Conservation (phyloP, 139 green algal species). For the Nannochloris sp. region DNA sequence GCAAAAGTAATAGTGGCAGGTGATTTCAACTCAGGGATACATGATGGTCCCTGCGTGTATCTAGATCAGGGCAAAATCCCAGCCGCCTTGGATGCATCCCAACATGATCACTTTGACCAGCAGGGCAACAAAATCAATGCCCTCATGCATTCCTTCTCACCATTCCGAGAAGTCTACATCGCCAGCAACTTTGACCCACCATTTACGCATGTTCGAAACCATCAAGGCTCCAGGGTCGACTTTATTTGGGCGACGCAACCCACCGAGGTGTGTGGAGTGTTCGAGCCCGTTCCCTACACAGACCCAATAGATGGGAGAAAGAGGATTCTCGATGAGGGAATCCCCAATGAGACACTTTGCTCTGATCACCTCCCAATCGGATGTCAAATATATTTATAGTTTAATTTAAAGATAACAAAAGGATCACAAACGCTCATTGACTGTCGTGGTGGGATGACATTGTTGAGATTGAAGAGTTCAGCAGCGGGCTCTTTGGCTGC, state of each 20-base stretch:
- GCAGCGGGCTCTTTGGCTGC: no score
- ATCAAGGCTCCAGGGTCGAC: constrained; percentile 24
- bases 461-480: no score
- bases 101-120: no score
- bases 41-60: constrained; percentile 32
- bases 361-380: constrained; percentile 47
- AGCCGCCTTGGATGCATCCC: constrained; percentile 14
- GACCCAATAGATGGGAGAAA: not conserved
- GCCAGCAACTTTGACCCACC: not conserved
- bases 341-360: constrained; percentile 39
- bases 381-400: not conserved
- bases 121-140: not conserved
- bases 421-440: no score
- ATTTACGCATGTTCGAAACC: constrained; percentile 19
- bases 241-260: constrained; percentile 34
- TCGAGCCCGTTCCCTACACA: constrained; percentile 13
- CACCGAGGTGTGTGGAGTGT: not conserved
- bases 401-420: no score
- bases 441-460: no score
- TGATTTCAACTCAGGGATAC: constrained; percentile 38
- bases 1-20: constrained; percentile 32
- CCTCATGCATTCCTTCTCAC: constrained; percentile 33
- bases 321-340: constrained; percentile 11
- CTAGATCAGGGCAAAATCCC: constrained; percentile 38
- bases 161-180: constrained; percentile 36